A percentile compares a stretch with the other conserved stretches of the same genome.
These are phyloP conservation scores for Blumeria graminis DNA, from an alignment of 2,329 filamentous ascomycete genomes.

Conservation along the genomic window DNA sequence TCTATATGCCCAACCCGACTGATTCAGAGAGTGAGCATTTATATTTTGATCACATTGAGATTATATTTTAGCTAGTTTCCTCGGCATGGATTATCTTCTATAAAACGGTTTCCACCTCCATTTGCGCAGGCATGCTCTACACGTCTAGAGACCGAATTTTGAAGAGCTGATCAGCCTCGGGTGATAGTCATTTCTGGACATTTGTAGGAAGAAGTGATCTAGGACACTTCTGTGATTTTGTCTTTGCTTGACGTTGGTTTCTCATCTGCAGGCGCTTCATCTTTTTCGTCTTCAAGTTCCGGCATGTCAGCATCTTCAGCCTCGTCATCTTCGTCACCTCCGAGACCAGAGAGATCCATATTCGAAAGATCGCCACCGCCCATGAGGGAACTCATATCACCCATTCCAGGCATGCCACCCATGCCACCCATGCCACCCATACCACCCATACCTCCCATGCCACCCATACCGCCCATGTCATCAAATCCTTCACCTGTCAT, in stretches of 20 bases:
- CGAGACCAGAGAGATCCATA: constrained; percentile 52
- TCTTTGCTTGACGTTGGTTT: background rate
- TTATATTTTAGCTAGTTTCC: too few species aligned
- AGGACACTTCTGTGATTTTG: background rate
- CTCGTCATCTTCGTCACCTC: constrained; percentile 22
- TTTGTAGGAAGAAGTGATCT: background rate
- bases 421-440: constrained; percentile 33
- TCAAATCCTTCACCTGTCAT: background rate
- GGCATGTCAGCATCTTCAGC: constrained; percentile 58
- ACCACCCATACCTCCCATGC: background rate
- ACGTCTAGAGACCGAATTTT: too few species aligned
- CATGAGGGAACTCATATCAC: constrained; percentile 17
- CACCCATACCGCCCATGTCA: background rate
- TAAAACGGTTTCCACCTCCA: too few species aligned
- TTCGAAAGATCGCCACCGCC: constrained; percentile 56
- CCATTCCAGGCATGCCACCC: constrained; percentile 23
- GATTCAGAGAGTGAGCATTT: too few species aligned
- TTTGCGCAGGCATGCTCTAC: too few species aligned
- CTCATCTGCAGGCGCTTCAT: constrained; percentile 22
- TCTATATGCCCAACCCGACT: too few species aligned
- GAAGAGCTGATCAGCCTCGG: background rate
- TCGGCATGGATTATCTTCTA: too few species aligned
- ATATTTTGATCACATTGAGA: too few species aligned
- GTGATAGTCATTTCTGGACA: too few species aligned
- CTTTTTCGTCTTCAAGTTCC: constrained; percentile 42